phyloP scores from a whole-genome alignment of 495 filamentous ascomycete genomes.

The Hamigera avellanea region DNA sequence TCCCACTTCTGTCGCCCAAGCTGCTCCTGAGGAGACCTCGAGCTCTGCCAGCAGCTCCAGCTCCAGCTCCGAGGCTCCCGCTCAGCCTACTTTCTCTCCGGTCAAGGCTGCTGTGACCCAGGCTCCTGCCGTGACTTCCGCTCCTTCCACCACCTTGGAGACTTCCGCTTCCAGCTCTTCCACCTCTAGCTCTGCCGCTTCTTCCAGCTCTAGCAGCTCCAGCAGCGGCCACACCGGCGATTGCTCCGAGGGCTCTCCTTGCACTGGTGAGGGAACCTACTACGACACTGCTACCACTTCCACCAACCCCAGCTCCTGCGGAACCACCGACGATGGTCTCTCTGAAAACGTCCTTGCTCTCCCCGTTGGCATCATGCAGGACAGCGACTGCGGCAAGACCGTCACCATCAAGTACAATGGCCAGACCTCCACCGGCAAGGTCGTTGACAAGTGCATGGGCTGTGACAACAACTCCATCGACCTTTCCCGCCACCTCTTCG shows the following conservation, averaged over 20 bases:
- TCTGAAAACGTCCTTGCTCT: conserved; percentile 34
- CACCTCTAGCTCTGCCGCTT: conserved; percentile 3
- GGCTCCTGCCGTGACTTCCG: conserved; percentile 4
- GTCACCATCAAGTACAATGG: conserved; percentile 49
- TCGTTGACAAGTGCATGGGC: conserved; percentile 69
- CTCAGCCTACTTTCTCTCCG: too few relatives aligned
- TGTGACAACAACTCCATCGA: conserved; percentile 40
- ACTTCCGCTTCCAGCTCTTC: conserved; percentile 5
- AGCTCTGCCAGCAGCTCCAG: conserved; percentile 1
- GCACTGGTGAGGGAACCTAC: conserved; percentile 31
- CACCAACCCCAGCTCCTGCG: conserved; percentile 33
- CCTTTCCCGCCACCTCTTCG: conserved; percentile 33
- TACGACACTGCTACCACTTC: conserved; percentile 31
- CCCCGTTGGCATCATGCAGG: conserved; percentile 38
- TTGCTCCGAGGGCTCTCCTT: conserved; percentile 25
- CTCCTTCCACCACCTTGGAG: conserved; percentile 4
- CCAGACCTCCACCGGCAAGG: conserved; percentile 40
- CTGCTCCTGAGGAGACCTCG: conserved; percentile 4
- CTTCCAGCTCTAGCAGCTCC: conserved; percentile 7
- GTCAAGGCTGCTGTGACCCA: conserved; percentile 1
- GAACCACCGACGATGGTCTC: conserved; percentile 28
- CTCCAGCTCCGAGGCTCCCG: conserved; percentile 4
- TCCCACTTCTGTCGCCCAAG: conserved; percentile 1
- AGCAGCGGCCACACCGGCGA: conserved; percentile 18
- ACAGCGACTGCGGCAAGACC: conserved; percentile 54